Base-by-base conservation (phyloP, 129 eudicot species). In the Arctium lappa region DNA sequence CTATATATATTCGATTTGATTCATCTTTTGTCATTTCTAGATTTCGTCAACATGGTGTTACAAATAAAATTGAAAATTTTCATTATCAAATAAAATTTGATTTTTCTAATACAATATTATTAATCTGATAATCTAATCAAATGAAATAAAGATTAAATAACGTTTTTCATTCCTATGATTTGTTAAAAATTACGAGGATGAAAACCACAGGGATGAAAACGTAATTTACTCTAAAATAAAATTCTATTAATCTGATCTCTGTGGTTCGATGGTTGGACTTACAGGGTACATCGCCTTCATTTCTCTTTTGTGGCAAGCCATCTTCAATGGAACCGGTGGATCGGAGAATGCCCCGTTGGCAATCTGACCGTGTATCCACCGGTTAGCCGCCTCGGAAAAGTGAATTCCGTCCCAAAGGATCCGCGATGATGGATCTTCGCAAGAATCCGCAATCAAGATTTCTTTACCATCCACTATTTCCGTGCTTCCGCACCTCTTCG, bases 321-420 rank as follows among this genome's bases (percentile, higher is more conserved):
- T 73, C 27, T 72, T 69, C 66, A 94, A 72, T 4, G 97, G 77
- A 73, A 87, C 76, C 6, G 86, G 94, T 29, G 97, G 97, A 79
- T 95, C 97, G 0, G 97, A 91, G 77, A 85, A 92, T 29, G 91
- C 85, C 75, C 94, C 96, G 40, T 81, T 69, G 3, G 79, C 89
- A 81, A 95, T 91, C 50, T 89, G 91, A 78, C 82, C 68, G 62
- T 88, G 90, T 16, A 95, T 89, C 99, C 97, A 95, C 74, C 81
- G 87, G 81, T 95, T 95, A 71, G 97, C 97, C 1, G 97, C 94
- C 86, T 95, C 92, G 0, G 97, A 90, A 85, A 85, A 95, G 88
- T 92, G 99, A 50, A 86, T 86, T 40, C 97, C 97, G 77, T 94
- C 96, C 98, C 98, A 91, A 76, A 22, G 79, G 46, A 93, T 79